Base-by-base conservation (phyloP, 2,329 filamentous ascomycete species). In the Fusarium floridanum region DNA sequence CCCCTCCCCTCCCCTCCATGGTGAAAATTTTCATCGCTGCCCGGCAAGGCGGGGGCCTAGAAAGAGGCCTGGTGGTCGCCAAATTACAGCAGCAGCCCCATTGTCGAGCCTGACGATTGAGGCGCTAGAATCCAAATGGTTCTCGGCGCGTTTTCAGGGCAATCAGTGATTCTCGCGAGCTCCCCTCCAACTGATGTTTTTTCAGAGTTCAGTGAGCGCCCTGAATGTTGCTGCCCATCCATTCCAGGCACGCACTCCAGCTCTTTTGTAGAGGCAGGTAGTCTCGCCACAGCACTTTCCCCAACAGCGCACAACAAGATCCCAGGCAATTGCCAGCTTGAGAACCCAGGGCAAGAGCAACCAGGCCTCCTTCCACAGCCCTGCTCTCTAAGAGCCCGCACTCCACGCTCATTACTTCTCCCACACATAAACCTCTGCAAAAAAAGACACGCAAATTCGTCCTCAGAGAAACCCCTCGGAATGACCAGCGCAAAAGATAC, bases 1-100 rank as follows among this genome's bases (percentile, higher is more conserved):
- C 59, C 68, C 29, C 20, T 1, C 27, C 29, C 29, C 29, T 11
- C 32, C 11, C 32, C 32, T 43, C 39, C 39, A 61, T 24, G 37
- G 61, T 50, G 34, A 75, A 64, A 74, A 75, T 57, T 67, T 70
- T 73, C 63, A 73, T 60, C 63, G 56, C 60, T 60, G 20, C 50
- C 32, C 24, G 39, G 29, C 20, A 39, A 24, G 71, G 73, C 64
- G 73, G 73, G 70, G 72, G 70, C 70, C 67, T 75, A 32, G 43
- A 66, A 48, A 32, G 62, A 32, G 62, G 56, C n/a, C 59, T 55
- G 32, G 34, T 29, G 34, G 39, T 7, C 55, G 24, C 60, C 56
- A 53, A 53, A 55, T 61, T 73, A 64, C 69, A 75, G 72, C 50
- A 65, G 36, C 43, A 66, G 64, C 55, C 43, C 32, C 53, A 55